Percentiles rank a stretch among this genome's conserved stretches.
Conservation (phyloP, 2,329 filamentous ascomycete genomes). For the Pestalotiopsis sp. region DNA sequence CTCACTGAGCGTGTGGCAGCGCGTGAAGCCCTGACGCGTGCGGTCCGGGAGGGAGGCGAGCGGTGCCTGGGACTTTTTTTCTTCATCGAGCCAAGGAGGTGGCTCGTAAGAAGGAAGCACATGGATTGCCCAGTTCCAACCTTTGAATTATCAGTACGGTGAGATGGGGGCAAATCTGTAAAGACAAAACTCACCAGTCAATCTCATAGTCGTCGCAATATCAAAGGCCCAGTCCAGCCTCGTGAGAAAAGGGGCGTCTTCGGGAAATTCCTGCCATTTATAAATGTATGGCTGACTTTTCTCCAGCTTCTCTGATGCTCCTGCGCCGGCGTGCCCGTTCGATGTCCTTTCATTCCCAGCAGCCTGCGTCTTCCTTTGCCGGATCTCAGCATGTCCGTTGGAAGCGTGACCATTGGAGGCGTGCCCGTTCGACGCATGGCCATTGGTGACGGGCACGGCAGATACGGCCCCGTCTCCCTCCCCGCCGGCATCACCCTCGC, state of each 20-base stretch:
- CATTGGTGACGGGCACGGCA: background rate
- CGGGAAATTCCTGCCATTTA: conserved; percentile 63
- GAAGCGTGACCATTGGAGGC: background rate
- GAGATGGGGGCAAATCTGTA: background rate
- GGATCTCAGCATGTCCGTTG: background rate
- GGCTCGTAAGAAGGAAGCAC: conserved; percentile 45
- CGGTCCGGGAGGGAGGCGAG: conserved; percentile 42
- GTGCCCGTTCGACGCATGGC: background rate
- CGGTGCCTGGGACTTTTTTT: conserved; percentile 33
- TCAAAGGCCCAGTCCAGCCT: conserved; percentile 59
- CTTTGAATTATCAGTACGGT: conserved; percentile 29
- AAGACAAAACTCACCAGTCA: conserved; percentile 46
- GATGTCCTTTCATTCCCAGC: background rate
- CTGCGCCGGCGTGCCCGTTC: background rate
- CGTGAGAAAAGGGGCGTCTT: conserved; percentile 45
- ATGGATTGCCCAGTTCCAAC: conserved; percentile 59
- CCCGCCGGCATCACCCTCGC: background rate
- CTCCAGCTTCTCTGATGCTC: no score
- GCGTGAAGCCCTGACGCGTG: conserved; percentile 48
- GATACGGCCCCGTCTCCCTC: background rate
- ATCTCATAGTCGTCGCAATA: conserved; percentile 55
- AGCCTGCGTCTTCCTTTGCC: background rate
- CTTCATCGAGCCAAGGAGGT: conserved; percentile 36
- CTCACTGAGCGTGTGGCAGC: conserved; percentile 40
- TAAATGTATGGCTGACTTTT: conserved; percentile 45